Conservation (phyloP, 257 asterid genomes). For the Solanum sparsipilum region DNA sequence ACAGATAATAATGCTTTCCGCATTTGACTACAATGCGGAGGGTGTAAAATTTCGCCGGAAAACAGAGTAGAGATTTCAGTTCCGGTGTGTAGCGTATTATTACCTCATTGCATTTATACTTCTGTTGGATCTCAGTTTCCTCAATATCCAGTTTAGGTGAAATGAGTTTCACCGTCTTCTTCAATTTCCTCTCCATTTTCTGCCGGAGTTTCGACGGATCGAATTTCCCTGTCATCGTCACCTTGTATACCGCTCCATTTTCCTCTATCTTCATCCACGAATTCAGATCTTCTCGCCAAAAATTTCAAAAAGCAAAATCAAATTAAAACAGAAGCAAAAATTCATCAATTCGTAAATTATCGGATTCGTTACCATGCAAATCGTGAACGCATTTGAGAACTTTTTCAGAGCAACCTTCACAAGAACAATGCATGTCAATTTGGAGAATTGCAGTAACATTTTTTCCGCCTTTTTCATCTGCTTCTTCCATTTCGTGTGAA, state of each 20-base stretch:
- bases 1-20: background rate
- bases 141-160: slow-evolving; percentile 35
- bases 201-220: slow-evolving; percentile 57
- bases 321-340: background rate
- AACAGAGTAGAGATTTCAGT: background rate
- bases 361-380: background rate
- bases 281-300: background rate
- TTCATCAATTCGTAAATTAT: background rate
- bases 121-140: background rate
- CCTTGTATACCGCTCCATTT: slow-evolving; percentile 29
- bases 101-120: slow-evolving; percentile 36
- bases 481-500: background rate
- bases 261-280: background rate
- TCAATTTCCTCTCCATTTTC: slow-evolving; percentile 40
- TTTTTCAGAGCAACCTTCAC: background rate
- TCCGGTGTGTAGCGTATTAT: background rate
- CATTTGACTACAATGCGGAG: background rate
- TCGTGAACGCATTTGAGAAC: background rate
- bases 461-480: background rate
- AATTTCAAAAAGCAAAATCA: background rate
- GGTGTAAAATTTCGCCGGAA: background rate
- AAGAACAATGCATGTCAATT: background rate
- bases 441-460: background rate
- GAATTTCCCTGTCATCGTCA: slow-evolving; percentile 49
- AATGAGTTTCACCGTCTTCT: slow-evolving; percentile 41